These are phyloP conservation scores for Lithospermum erythrorhizon DNA, from an alignment of 257 asterid genomes.

Conservation along the genomic window DNA sequence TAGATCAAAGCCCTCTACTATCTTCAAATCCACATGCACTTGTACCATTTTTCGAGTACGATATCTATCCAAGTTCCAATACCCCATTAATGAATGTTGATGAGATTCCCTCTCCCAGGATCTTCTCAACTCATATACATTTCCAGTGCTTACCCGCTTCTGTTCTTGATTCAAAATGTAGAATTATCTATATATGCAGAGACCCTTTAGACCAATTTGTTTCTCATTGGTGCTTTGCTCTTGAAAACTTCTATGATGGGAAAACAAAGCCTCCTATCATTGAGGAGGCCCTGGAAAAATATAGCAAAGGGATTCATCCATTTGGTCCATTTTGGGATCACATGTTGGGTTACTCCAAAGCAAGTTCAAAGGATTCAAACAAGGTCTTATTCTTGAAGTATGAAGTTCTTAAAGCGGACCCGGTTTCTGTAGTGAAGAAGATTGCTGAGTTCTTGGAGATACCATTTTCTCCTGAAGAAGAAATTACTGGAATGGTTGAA, in stretches of 20 bases:
- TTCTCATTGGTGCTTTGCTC: not conserved
- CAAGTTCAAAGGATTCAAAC: conserved; percentile 4
- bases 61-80: not conserved
- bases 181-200: conserved; percentile 4
- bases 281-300: not conserved
- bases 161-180: not conserved
- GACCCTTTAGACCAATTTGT: conserved; percentile 7
- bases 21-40: conserved; percentile 10
- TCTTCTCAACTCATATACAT: conserved; percentile 8
- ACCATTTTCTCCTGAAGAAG: conserved; percentile 1
- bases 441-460: conserved; percentile 4
- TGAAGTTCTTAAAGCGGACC: conserved; percentile 7
- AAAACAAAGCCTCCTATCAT: not conserved
- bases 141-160: conserved; percentile 1
- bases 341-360: conserved; percentile 5
- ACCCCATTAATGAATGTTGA: not conserved
- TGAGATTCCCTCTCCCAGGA: not conserved
- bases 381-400: conserved; percentile 7
- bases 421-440: conserved; percentile 2
- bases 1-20: conserved; percentile 9
- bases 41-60: conserved; percentile 3
- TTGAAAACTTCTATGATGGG: not conserved
- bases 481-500: conserved; percentile 2
- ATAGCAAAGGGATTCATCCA: not conserved
- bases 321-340: conserved; percentile 11